Conservation (phyloP, 345 rosid species). For the Arabis hirsuta region DNA sequence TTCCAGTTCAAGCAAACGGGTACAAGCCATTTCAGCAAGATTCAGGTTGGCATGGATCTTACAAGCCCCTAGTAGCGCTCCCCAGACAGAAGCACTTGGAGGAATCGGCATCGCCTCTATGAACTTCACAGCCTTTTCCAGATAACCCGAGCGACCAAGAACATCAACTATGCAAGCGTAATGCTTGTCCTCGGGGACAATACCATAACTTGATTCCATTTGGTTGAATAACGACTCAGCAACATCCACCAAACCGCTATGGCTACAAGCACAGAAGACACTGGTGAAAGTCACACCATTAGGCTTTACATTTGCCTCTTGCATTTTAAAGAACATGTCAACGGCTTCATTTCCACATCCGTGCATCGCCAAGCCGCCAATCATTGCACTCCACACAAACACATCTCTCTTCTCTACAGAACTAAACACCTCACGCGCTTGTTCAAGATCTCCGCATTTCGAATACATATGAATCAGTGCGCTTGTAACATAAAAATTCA, state of each 20-base stretch:
- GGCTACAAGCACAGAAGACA: slow-evolving; percentile 73
- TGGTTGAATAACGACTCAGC: slow-evolving; percentile 57
- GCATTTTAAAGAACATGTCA: slow-evolving; percentile 62
- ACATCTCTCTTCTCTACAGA: slow-evolving; percentile 58
- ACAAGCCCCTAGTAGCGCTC: slow-evolving; percentile 78
- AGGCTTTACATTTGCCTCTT: slow-evolving; percentile 59
- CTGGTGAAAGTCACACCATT: slow-evolving; percentile 69
- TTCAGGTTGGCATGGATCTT: slow-evolving; percentile 63
- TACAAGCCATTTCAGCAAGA: slow-evolving; percentile 66
- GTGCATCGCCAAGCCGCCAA: slow-evolving; percentile 76
- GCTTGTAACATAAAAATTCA: slow-evolving; percentile 62
- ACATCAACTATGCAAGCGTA: slow-evolving; percentile 77
- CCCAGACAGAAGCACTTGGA: slow-evolving; percentile 66
- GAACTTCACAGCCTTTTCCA: slow-evolving; percentile 67
- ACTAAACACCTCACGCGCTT: slow-evolving; percentile 66
- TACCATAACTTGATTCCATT: slow-evolving; percentile 59
- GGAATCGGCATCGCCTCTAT: slow-evolving; percentile 64
- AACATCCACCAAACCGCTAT: slow-evolving; percentile 65
- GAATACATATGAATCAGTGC: slow-evolving; percentile 83
- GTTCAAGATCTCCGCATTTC: slow-evolving; percentile 71
- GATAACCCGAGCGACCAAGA: slow-evolving; percentile 69
- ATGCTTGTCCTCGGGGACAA: slow-evolving; percentile 64
- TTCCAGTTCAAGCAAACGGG: slow-evolving; percentile 61
- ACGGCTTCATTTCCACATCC: slow-evolving; percentile 63
- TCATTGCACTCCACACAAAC: slow-evolving; percentile 79